Conservation (phyloP, 2,329 filamentous ascomycete genomes). For the Hypocrella siamensis region DNA sequence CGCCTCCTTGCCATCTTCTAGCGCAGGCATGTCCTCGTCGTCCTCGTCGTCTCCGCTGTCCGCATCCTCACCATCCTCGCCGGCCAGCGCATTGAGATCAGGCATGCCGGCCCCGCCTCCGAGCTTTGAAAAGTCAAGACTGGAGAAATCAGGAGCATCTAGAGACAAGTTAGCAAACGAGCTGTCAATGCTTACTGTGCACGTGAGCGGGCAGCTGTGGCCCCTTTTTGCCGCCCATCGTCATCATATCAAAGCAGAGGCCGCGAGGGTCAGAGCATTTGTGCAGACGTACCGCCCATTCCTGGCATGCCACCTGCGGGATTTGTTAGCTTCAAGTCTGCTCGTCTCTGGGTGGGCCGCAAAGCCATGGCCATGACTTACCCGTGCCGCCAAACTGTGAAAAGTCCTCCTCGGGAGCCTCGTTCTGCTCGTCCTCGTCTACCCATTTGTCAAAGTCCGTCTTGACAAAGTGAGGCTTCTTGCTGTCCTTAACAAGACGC, state of each 20-base stretch:
- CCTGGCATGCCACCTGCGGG: conserved; percentile 36
- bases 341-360: no score
- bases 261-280: no score
- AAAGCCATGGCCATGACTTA: conserved; percentile 27
- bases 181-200: no score
- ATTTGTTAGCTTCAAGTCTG: conserved; percentile 2
- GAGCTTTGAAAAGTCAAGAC: conserved; percentile 90
- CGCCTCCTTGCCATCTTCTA: conserved; percentile 35
- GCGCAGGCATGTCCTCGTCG: conserved; percentile 73
- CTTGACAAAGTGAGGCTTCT: conserved; percentile 92
- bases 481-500: conserved; percentile 74
- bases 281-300: conserved; percentile 28
- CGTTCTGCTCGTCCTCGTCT: conserved; percentile 96
- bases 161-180: not conserved
- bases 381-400: conserved; percentile 52
- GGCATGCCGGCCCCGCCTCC: conserved; percentile 31
- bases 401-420: conserved; percentile 67
- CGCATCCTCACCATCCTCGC: conserved; percentile 26
- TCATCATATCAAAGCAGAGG: no score
- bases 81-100: conserved; percentile 27
- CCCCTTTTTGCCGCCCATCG: no score
- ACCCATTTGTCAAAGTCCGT: conserved; percentile 99
- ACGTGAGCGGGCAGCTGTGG: no score
- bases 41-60: conserved; percentile 45
- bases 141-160: conserved; percentile 55